Evolutionary conservation across 2,329 filamentous ascomycete species (phyloP), one percentile per base, ranked within the genome.

Genomic region (Aspergillus oerlinghausenensis): DNA sequence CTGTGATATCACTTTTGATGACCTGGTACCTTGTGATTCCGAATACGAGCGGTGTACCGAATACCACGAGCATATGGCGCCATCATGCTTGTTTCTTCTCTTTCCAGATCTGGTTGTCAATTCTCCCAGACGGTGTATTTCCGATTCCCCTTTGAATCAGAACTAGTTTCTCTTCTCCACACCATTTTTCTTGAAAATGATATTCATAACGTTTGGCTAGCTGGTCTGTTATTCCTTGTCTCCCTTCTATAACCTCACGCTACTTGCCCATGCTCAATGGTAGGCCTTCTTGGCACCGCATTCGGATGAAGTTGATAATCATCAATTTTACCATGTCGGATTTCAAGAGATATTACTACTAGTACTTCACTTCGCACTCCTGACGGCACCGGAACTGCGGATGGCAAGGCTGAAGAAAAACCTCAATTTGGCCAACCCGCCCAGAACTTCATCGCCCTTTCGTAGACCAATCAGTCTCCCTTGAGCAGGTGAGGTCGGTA

Each of bases 1-100:
- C 48, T 57, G 40, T 55, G 56, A 63, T 61, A 55, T 58, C 49
- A 53, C 52, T 55, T 49, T 38, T 55, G 57, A 55, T 61, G 43
- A 47, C 21, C 43, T 47, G 43, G 23, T 47, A 47, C 43, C 43
- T 47, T 23, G 43, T 47, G 43, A 47, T 47, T 47, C 43, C 21
- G 11, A 47, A 47, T 47, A 23, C 43, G 23, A 25, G 43, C 19
- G 21, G 43, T 25, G 43, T 47, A 23, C 21, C 43, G 11, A 47
- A 23, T 47, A 21, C 43, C 43, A 47, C 19, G 43, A 23, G 43
- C 43, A 47, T 47, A 23, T 47, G 11, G 43, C 43, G 21, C 23
- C 43, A 47, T 47, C 43, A 47, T 47, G 43, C 21, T 47, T 47
- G 43, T 14, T 47, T 47, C 23, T 47, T 47, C 14, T 47, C 43